Conservation (phyloP, 140 eudicot species). For the Flaveria floridana region DNA sequence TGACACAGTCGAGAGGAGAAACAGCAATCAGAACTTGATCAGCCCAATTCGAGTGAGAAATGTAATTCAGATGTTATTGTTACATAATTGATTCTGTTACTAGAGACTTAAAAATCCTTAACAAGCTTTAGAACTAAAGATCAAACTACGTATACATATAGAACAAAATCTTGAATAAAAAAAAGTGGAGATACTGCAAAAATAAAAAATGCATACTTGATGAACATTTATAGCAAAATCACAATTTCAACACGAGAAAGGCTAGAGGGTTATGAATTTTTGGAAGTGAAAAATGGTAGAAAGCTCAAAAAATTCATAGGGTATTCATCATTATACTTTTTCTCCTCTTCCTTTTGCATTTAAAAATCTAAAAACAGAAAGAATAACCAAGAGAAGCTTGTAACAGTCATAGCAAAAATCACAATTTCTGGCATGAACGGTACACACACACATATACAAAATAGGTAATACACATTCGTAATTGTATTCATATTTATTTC, state of each 20-base stretch:
- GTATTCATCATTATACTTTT: not conserved
- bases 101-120: not conserved
- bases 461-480: not conserved
- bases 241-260: not conserved
- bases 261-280: too few species aligned
- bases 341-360: not conserved
- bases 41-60: conserved; percentile 24
- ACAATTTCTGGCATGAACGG: not conserved
- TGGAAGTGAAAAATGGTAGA: not conserved
- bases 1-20: conserved; percentile 54
- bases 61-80: conserved; percentile 22
- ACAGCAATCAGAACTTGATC: conserved; percentile 40
- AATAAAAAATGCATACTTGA: not conserved
- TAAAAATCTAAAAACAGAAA: not conserved
- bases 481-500: not conserved
- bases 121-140: not conserved
- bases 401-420: not conserved
- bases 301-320: not conserved
- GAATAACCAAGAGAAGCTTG: not conserved
- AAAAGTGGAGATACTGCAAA: not conserved
- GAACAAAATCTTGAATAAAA: not conserved
- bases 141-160: not conserved
- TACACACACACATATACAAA: not conserved
- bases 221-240: not conserved
- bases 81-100: not conserved